Conservation (phyloP, 2,329 filamentous ascomycete genomes). For the Sporothrix humicola region DNA sequence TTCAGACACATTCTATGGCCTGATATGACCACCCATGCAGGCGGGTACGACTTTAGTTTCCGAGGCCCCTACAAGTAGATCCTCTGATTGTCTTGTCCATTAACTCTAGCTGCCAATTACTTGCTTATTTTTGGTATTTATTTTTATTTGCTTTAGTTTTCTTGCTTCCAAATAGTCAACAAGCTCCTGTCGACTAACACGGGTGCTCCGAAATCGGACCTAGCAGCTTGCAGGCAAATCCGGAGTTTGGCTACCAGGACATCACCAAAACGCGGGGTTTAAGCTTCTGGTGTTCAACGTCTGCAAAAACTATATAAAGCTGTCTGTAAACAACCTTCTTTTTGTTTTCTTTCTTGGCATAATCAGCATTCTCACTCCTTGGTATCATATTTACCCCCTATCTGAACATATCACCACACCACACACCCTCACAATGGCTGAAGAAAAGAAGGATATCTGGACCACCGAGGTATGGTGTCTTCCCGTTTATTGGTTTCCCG, state of each 20-base stretch:
- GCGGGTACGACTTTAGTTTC: conserved; percentile 16
- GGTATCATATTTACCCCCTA: not conserved
- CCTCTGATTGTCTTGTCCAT: not conserved
- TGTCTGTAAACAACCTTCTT: conserved; percentile 1
- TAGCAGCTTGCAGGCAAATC: not conserved
- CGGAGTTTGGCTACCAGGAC: not conserved
- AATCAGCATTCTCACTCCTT: not conserved
- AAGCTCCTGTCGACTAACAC: conserved; percentile 24
- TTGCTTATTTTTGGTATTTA: not conserved
- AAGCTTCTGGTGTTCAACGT: not conserved
- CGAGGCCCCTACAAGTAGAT: not conserved
- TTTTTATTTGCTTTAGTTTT: not conserved
- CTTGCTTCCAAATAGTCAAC: conserved; percentile 7
- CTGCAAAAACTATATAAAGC: conserved; percentile 13
- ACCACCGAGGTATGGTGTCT: conserved; percentile 46
- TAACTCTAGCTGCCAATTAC: too few relatives aligned
- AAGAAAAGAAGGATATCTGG: conserved; percentile 47
- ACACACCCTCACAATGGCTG: conserved; percentile 36
- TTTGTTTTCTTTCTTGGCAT: not conserved
- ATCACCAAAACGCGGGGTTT: conserved; percentile 26
- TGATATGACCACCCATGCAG: not conserved
- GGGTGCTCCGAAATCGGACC: conserved; percentile 34
- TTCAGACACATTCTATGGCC: conserved; percentile 1
- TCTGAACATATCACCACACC: not conserved
- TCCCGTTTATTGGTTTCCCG: not conserved